phyloP scores from a whole-genome alignment of 176 grass and related monocot genomes.

The Rhynchospora tenuis region DNA sequence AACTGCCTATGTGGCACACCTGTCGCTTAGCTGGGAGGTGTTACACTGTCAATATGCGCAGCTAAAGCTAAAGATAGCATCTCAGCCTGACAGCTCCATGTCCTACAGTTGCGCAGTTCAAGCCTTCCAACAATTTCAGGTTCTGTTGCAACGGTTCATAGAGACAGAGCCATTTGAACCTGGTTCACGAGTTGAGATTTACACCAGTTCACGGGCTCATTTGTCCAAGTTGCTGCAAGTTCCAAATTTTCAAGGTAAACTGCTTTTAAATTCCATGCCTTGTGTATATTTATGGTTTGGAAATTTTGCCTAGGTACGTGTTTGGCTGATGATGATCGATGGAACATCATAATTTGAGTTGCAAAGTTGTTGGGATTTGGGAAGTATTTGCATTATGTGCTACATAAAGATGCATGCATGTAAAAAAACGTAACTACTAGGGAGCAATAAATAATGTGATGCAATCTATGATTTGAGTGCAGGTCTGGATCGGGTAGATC shows the following conservation, averaged over 20 bases:
- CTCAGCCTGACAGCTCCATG: conserved; percentile 47
- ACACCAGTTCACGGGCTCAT: conserved; percentile 48
- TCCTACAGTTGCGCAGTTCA: conserved; percentile 70
- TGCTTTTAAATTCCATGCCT: background rate
- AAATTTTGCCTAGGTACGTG: background rate
- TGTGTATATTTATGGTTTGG: background rate
- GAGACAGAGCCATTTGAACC: conserved; percentile 93
- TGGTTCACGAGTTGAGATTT: conserved; percentile 68
- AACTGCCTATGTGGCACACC: conserved; percentile 71
- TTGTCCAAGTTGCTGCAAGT: conserved; percentile 91
- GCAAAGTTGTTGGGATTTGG: background rate
- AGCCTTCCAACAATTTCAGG: conserved; percentile 94
- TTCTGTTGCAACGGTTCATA: conserved; percentile 83
- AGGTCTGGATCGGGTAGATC: conserved; percentile 49
- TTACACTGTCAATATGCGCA: conserved; percentile 82
- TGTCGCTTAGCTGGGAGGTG: conserved; percentile 92
- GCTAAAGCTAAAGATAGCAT: conserved; percentile 53
- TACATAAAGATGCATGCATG: background rate
- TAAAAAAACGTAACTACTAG: background rate
- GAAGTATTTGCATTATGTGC: background rate
- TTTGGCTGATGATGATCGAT: background rate
- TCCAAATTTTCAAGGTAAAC: conserved; percentile 84
- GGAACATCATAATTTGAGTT: background rate
- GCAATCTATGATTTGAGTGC: background rate
- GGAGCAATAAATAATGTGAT: background rate